A percentile compares a stretch with the other conserved stretches of the same genome.
Conservation (phyloP, 2,329 filamentous ascomycete genomes). For the Purpureocillium lavendulum region DNA sequence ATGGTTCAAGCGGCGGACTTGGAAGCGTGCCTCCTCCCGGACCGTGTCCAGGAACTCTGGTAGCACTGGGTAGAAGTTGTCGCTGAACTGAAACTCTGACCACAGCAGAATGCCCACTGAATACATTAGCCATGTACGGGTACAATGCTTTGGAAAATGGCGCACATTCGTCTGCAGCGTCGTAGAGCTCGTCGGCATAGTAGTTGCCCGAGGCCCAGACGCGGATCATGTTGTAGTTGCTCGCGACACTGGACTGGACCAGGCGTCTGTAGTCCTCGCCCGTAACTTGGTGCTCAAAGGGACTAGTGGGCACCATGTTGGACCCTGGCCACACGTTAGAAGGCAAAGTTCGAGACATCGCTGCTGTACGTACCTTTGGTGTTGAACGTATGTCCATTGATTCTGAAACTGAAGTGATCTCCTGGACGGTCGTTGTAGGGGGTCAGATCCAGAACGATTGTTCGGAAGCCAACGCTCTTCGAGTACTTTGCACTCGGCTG, state of each 20-base stretch:
- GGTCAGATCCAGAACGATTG: conserved; percentile 48
- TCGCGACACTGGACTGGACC: conserved; percentile 27
- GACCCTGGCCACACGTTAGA: conserved; percentile 36
- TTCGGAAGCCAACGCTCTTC: conserved; percentile 51
- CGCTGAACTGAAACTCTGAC: conserved; percentile 54
- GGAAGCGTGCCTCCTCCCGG: conserved; percentile 45
- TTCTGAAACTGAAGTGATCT: not conserved
- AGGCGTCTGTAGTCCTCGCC: conserved; percentile 9
- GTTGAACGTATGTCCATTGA: not conserved
- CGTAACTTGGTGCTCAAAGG: conserved; percentile 52
- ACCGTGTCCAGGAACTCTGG: conserved; percentile 45
- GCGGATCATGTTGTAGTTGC: conserved; percentile 55
- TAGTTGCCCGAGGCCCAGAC: conserved; percentile 55
- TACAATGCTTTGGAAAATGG: too few species aligned
- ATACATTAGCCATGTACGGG: too few species aligned
- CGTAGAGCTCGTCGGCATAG: conserved; percentile 51
- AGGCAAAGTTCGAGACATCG: too few species aligned
- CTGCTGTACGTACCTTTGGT: too few species aligned
- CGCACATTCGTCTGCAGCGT: conserved; percentile 43
- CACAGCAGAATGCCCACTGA: conserved; percentile 47
- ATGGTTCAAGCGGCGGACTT: conserved; percentile 51
- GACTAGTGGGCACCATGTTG: conserved; percentile 55
- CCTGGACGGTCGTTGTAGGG: conserved; percentile 33
- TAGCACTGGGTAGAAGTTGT: conserved; percentile 48
- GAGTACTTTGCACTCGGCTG: conserved; percentile 24